phyloP scores from a whole-genome alignment of 2,329 filamentous ascomycete species.

The Monosporascus sp. region DNA sequence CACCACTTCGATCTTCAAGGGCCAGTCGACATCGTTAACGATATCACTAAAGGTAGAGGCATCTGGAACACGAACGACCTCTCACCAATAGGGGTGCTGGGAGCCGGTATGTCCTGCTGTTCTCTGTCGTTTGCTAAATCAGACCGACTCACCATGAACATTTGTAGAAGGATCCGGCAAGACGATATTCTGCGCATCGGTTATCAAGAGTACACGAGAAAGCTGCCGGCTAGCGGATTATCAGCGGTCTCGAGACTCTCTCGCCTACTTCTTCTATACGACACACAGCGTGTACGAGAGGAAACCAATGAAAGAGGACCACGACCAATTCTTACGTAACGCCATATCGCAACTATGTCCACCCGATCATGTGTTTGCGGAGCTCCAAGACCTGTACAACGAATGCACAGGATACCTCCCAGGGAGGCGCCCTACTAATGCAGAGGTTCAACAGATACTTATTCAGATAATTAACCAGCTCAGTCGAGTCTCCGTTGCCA shows the following conservation, averaged over 20 bases:
- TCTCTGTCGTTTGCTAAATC: neutral
- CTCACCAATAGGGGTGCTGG: conserved; percentile 4
- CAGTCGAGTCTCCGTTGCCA: neutral
- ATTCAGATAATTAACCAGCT: conserved; percentile 4
- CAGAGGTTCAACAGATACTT: neutral
- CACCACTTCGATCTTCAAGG: conserved; percentile 5
- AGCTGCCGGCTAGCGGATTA: neutral
- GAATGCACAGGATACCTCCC: too few relatives aligned
- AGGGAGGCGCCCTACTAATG: too few relatives aligned
- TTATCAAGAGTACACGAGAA: conserved; percentile 6
- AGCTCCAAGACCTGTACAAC: conserved; percentile 1
- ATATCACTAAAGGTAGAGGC: conserved; percentile 1
- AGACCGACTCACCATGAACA: neutral
- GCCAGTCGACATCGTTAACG: conserved; percentile 3
- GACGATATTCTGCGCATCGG: conserved; percentile 11
- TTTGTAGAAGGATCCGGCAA: conserved; percentile 9
- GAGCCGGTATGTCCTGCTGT: neutral
- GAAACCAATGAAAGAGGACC: neutral
- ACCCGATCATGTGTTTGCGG: conserved; percentile 2
- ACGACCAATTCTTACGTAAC: conserved; percentile 7
- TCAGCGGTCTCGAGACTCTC: conserved; percentile 6
- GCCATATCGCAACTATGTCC: conserved; percentile 11
- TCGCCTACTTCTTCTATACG: conserved; percentile 12
- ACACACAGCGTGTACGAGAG: conserved; percentile 1
- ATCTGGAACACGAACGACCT: conserved; percentile 4